These are phyloP conservation scores for Penicillium sp. DNA, from an alignment of 2,329 filamentous ascomycete genomes.

Conservation along the genomic window DNA sequence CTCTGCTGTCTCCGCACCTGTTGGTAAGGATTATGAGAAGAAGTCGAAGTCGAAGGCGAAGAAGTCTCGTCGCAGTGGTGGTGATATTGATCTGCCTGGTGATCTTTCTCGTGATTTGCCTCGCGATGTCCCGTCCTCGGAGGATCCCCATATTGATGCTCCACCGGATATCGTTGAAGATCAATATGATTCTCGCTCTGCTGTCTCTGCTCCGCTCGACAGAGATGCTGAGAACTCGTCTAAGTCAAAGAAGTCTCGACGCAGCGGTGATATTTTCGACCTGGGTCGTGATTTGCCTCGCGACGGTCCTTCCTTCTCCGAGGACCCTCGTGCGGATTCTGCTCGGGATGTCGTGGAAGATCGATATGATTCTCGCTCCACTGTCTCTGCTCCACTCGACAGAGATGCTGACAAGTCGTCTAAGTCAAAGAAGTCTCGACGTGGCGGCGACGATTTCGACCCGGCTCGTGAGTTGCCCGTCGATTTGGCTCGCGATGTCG, in stretches of 20 bases:
- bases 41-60: constrained; percentile 15
- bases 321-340: not conserved
- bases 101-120: too few species aligned
- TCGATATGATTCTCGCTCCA: not conserved
- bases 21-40: constrained; percentile 6
- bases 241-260: constrained; percentile 2
- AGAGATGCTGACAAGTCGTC: not conserved
- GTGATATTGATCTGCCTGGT: constrained; percentile 27
- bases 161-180: not conserved
- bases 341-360: not conserved
- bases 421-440: constrained; percentile 2
- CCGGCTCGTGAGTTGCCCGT: constrained; percentile 18
- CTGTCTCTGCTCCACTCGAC: constrained; percentile 1
- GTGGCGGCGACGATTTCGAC: constrained; percentile 27
- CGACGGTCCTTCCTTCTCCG: not conserved
- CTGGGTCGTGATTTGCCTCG: too few species aligned
- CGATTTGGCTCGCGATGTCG: not conserved
- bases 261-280: constrained; percentile 26
- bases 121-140: not conserved
- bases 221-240: not conserved
- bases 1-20: constrained; percentile 21
- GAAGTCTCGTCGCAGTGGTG: constrained; percentile 24
- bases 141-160: not conserved
- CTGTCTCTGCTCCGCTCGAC: constrained; percentile 1
- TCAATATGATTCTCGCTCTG: not conserved